Conservation (phyloP, 345 rosid species). For the Aurinia saxatilis region DNA sequence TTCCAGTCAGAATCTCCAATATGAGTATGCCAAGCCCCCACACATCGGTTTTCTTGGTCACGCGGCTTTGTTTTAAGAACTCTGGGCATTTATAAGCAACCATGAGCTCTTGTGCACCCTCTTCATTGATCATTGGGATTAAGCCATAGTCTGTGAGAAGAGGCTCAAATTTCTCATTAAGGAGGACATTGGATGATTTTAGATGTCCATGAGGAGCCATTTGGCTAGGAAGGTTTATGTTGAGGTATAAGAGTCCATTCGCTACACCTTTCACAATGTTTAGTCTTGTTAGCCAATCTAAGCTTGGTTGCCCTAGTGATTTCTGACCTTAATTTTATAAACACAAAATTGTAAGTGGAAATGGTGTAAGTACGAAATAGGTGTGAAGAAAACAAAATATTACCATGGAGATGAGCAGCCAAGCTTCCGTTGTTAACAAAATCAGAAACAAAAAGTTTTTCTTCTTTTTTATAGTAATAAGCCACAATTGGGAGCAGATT, state of each 20-base stretch:
- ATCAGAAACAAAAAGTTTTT: conserved; percentile 68
- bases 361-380: background rate
- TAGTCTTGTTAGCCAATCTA: conserved; percentile 68
- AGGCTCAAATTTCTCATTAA: conserved; percentile 46
- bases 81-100: conserved; percentile 90
- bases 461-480: conserved; percentile 78
- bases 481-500: conserved; percentile 80
- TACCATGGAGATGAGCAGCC: conserved; percentile 85
- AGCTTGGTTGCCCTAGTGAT: conserved; percentile 40
- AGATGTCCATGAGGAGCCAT: conserved; percentile 86
- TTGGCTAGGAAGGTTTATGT: conserved; percentile 59
- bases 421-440: conserved; percentile 58
- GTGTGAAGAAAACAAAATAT: background rate
- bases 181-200: conserved; percentile 80
- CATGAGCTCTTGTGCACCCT: conserved; percentile 69
- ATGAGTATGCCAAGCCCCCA: conserved; percentile 79
- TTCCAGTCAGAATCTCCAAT: conserved; percentile 69
- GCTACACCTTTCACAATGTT: conserved; percentile 70
- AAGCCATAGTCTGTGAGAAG: conserved; percentile 66
- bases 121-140: conserved; percentile 70
- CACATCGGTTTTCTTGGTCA: conserved; percentile 83
- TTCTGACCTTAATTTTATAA: conserved; percentile 36
- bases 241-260: conserved; percentile 58
- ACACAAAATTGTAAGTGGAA: background rate
- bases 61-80: conserved; percentile 44